Evolutionary conservation across 331 rosid species (phyloP), one percentile per base, ranked within the genome.

Genomic region (Malus hybrid): DNA sequence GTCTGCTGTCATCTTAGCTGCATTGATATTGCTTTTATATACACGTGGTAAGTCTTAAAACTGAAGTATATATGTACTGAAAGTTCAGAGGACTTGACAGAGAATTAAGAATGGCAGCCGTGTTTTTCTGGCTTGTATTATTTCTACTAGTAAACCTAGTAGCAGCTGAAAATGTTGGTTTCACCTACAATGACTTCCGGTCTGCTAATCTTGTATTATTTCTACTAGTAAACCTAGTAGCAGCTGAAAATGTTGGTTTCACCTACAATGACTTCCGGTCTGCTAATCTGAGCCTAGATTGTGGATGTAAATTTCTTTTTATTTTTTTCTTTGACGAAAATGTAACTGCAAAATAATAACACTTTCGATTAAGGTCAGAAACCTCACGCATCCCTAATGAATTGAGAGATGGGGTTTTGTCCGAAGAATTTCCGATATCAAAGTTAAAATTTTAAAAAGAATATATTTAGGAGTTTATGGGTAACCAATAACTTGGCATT

Each of bases 101-200:
- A 56, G 63, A 57, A 57, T 9, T 2, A 6, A 59, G 44, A 77
- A n/a, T 15, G 64, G 29, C 6, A 71, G 39, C 60, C 65, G 81
- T 88, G 90, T 68, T 67, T 65, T 36, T 27, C 79, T 69, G 77
- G 39, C 67, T 84, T 77, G 56, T 55, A 12, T 3, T 42, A 22
- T 7, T 78, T 61, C 65, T 84, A 24, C 66, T 78, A 63, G 70
- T 79, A 9, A 54, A 54, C 44, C 24, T 24, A 24, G 2, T 67
- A 31, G 55, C 46, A 39, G 52, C 74, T 56, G 15, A 68, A 68
- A 74, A 66, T 19, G 57, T 22, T 10, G 24, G 29, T 24, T 80
- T 80, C 74, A 56, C 10, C 77, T 83, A 33, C 70, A 42, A 72
- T 64, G 87, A 78, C 16, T 83, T 80, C 73, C 55, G n/a, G 28